A percentile compares a stretch with the other conserved stretches of the same genome.
Evolutionary conservation across 2,329 filamentous ascomycete genomes (phyloP).

Genomic region (Cucurbitaria berberidis): DNA sequence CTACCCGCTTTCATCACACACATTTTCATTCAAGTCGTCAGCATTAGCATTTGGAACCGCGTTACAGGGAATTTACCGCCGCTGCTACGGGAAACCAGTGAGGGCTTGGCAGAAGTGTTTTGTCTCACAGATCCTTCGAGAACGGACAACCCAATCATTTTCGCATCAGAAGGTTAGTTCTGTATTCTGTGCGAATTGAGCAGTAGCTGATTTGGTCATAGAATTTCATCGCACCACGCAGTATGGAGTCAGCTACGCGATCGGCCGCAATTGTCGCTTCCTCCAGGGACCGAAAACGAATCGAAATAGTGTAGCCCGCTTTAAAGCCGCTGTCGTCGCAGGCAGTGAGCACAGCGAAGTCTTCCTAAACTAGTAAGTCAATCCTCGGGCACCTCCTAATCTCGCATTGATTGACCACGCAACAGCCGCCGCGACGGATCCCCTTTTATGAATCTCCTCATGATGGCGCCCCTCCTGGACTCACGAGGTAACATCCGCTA

Average conservation of each 20-base stretch:
- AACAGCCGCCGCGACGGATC: slow-evolving; percentile 72
- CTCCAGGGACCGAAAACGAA: slow-evolving; percentile 77
- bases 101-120: slow-evolving; percentile 78
- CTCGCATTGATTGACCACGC: slow-evolving; percentile 7
- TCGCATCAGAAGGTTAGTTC: slow-evolving; percentile 71
- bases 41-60: slow-evolving; percentile 68
- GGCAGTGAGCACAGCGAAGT: slow-evolving; percentile 76
- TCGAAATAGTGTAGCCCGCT: slow-evolving; percentile 64
- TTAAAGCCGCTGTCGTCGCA: slow-evolving; percentile 65
- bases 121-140: slow-evolving; percentile 77
- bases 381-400: background rate
- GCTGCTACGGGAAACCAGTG: slow-evolving; percentile 70
- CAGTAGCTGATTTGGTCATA: slow-evolving; percentile 39
- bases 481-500: slow-evolving; percentile 71
- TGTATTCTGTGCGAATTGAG: background rate
- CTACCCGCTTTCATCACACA: slow-evolving; percentile 75
- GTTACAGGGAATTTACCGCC: slow-evolving; percentile 71
- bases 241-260: slow-evolving; percentile 74
- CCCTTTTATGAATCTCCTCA: slow-evolving; percentile 77
- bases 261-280: slow-evolving; percentile 80
- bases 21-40: slow-evolving; percentile 72
- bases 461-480: slow-evolving; percentile 74
- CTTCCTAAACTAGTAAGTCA: slow-evolving; percentile 72
- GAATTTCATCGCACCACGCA: slow-evolving; percentile 78
- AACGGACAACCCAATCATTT: slow-evolving; percentile 76